Conservation (phyloP, 495 filamentous ascomycete genomes). For the Talaromyces nanjingensis region DNA sequence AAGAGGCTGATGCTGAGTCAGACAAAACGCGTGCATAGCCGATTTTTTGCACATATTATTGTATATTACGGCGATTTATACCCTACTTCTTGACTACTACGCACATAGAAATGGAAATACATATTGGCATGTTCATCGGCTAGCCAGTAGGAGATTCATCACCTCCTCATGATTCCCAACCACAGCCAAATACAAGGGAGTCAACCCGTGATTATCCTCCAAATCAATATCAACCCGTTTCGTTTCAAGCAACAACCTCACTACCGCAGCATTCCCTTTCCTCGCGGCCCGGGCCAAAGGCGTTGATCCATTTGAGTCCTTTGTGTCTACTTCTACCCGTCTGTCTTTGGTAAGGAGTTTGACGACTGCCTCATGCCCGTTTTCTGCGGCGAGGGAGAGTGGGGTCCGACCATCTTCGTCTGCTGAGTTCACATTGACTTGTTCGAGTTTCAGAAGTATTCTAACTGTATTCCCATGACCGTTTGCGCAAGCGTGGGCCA, state of each 20-base stretch:
- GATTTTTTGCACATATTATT: background rate
- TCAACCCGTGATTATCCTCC: constrained; percentile 12
- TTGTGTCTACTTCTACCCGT: constrained; percentile 13
- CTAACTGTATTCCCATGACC: constrained; percentile 9
- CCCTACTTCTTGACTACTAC: background rate
- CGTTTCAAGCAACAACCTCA: constrained; percentile 13
- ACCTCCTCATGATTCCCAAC: background rate
- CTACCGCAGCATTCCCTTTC: constrained; percentile 12
- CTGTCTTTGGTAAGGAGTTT: constrained; percentile 9
- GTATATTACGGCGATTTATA: background rate
- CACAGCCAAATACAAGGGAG: background rate
- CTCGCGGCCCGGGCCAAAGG: constrained; percentile 15
- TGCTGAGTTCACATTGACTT: background rate
- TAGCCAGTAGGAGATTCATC: background rate
- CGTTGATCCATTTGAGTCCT: constrained; percentile 10
- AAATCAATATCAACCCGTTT: constrained; percentile 16
- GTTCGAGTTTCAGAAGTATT: constrained; percentile 8
- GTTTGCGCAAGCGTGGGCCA: background rate
- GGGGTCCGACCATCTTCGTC: constrained; percentile 11
- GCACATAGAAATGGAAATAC: background rate
- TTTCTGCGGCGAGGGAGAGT: constrained; percentile 11
- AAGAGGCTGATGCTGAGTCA: background rate
- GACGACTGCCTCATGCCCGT: constrained; percentile 11
- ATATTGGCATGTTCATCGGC: background rate
- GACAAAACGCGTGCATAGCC: background rate